These are phyloP conservation scores for Aspergillus hiratsukae DNA, from an alignment of 2,329 filamentous ascomycete species.

Conservation along the genomic window DNA sequence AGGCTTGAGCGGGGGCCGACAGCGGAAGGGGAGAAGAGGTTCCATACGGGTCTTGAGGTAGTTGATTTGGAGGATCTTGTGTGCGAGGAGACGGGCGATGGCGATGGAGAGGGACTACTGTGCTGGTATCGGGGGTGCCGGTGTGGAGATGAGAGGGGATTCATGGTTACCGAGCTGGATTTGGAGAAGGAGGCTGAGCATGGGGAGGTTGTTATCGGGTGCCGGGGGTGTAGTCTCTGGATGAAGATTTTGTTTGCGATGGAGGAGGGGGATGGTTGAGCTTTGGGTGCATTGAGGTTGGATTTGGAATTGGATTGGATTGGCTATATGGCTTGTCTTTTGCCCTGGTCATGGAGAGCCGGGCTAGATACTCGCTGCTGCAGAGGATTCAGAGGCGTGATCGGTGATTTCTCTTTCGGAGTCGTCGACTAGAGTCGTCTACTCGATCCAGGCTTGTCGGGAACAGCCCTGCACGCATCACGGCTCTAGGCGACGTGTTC, in stretches of 20 bases:
- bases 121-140: constrained; percentile 56
- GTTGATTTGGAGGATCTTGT: constrained; percentile 55
- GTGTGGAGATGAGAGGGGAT: constrained; percentile 56
- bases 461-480: neutral
- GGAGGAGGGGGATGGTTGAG: constrained; percentile 32
- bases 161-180: constrained; percentile 51
- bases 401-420: too few species aligned
- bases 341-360: neutral
- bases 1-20: constrained; percentile 30
- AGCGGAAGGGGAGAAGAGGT: constrained; percentile 27
- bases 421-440: neutral
- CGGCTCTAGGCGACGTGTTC: neutral
- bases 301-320: neutral
- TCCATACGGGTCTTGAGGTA: constrained; percentile 51
- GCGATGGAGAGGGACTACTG: constrained; percentile 28
- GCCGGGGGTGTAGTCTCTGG: constrained; percentile 61
- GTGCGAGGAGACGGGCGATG: constrained; percentile 35
- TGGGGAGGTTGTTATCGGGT: constrained; percentile 57
- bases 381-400: too few species aligned
- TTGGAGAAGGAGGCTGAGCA: constrained; percentile 47
- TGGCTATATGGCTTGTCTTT: neutral
- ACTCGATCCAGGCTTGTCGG: neutral
- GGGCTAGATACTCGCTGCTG: neutral
- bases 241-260: constrained; percentile 57
- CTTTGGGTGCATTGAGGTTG: neutral